phyloP scores from a whole-genome alignment of 768 basidiomycete genomes.

The Leccinum obscurum region DNA sequence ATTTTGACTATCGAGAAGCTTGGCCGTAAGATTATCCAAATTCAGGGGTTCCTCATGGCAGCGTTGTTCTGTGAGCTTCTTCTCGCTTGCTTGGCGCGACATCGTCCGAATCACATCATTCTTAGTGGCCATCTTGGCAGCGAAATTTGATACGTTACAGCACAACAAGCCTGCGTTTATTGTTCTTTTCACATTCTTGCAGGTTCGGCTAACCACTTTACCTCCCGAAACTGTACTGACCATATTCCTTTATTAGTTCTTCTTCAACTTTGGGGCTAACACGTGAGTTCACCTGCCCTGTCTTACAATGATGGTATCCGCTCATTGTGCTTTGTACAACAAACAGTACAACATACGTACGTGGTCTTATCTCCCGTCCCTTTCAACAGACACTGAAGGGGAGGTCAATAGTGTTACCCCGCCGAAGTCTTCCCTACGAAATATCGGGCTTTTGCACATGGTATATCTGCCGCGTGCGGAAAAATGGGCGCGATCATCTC shows the following conservation, averaged over 20 bases:
- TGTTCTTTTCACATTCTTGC: slow-evolving; percentile 69
- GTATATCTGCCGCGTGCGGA: slow-evolving; percentile 70
- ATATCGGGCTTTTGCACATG: slow-evolving; percentile 73
- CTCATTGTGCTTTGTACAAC: slow-evolving; percentile 4
- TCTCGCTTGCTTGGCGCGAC: neutral
- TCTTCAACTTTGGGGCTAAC: slow-evolving; percentile 84
- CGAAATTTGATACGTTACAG: slow-evolving; percentile 53
- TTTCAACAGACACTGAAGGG: slow-evolving; percentile 1
- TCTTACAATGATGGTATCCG: neutral
- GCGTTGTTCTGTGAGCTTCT: slow-evolving; percentile 58
- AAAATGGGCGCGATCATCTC: slow-evolving; percentile 79
- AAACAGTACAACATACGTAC: slow-evolving; percentile 52
- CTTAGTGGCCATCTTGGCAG: slow-evolving; percentile 68
- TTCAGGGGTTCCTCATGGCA: slow-evolving; percentile 72
- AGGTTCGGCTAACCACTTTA: slow-evolving; percentile 34
- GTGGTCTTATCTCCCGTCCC: slow-evolving; percentile 6
- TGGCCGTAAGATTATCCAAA: slow-evolving; percentile 74
- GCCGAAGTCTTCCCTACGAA: slow-evolving; percentile 81
- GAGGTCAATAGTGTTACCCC: slow-evolving; percentile 54
- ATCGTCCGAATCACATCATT: neutral
- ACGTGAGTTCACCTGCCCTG: slow-evolving; percentile 38
- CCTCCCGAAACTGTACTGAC: neutral
- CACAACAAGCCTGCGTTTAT: slow-evolving; percentile 56
- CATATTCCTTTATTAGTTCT: slow-evolving; percentile 45
- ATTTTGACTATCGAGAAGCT: slow-evolving; percentile 70